Evolutionary conservation across 306 rosid genomes (phyloP).

Genomic region (Prunus mongolica): DNA sequence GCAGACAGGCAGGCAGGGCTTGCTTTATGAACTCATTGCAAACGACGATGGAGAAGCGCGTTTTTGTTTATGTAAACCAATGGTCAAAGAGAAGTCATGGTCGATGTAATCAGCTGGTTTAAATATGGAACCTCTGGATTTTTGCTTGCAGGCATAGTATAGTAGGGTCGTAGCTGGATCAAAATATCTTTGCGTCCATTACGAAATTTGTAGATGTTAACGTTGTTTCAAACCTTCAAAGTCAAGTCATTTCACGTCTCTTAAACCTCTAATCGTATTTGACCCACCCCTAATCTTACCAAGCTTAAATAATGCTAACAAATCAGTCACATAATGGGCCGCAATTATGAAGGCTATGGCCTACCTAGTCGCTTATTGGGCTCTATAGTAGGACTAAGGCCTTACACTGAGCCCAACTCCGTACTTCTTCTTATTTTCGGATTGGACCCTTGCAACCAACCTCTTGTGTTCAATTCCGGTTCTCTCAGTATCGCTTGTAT

Average conservation of each 20-base stretch:
- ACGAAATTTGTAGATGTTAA: background rate
- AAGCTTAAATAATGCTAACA: background rate
- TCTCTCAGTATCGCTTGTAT: too few species aligned
- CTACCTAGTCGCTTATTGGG: too few species aligned
- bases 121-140: background rate
- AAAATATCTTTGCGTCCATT: background rate
- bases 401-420: background rate
- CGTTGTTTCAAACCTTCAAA: conserved; percentile 1
- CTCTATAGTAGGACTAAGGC: background rate
- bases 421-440: too few species aligned
- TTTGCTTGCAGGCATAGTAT: background rate
- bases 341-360: background rate
- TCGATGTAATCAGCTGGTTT: background rate
- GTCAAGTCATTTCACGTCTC: background rate
- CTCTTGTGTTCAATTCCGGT: too few species aligned
- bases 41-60: background rate
- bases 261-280: conserved; percentile 1
- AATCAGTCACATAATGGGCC: background rate
- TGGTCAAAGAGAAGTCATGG: background rate
- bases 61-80: background rate
- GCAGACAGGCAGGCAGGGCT: too few species aligned
- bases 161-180: background rate
- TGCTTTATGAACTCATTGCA: too few species aligned
- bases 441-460: too few species aligned
- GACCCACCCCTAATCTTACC: background rate